phyloP scores from a whole-genome alignment of 805 yeast genomes.

The Metschnikowia lochheadii region DNA sequence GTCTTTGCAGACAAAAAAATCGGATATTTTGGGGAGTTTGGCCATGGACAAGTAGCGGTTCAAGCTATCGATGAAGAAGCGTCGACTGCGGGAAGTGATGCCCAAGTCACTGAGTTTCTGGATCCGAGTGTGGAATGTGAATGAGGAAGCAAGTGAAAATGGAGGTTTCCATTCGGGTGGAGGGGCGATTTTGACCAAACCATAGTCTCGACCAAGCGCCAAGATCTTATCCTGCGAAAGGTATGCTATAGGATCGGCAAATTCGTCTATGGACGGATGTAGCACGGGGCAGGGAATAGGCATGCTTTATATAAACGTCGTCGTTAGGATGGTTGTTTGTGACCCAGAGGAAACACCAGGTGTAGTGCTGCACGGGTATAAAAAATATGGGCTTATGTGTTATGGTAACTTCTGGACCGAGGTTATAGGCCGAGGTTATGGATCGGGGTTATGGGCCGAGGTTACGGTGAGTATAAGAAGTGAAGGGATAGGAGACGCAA shows the following conservation, averaged over 20 bases:
- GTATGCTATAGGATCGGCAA: conserved; percentile 47
- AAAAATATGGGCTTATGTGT: no score
- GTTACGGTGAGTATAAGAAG: no score
- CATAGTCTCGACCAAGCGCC: conserved; percentile 43
- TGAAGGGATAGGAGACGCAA: no score
- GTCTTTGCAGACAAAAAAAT: conserved; percentile 19
- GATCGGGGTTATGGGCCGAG: no score
- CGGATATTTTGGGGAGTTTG: conserved; percentile 21
- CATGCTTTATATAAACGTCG: neutral
- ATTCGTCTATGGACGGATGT: conserved; percentile 42
- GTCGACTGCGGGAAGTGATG: conserved; percentile 56
- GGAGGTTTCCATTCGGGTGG: conserved; percentile 54
- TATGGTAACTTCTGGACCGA: no score
- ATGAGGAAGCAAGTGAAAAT: conserved; percentile 49
- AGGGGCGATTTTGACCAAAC: conserved; percentile 51
- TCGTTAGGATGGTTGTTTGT: neutral
- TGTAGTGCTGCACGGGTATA: no score
- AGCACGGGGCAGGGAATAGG: conserved; percentile 45
- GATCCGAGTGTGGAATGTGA: conserved; percentile 64
- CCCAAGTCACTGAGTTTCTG: conserved; percentile 65
- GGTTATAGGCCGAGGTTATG: no score
- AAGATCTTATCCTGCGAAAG: conserved; percentile 39
- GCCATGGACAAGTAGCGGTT: conserved; percentile 53
- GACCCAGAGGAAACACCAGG: no score
- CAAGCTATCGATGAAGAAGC: conserved; percentile 58